phyloP scores from a whole-genome alignment of 805 yeast genomes.

The Ogataea ganodermae region DNA sequence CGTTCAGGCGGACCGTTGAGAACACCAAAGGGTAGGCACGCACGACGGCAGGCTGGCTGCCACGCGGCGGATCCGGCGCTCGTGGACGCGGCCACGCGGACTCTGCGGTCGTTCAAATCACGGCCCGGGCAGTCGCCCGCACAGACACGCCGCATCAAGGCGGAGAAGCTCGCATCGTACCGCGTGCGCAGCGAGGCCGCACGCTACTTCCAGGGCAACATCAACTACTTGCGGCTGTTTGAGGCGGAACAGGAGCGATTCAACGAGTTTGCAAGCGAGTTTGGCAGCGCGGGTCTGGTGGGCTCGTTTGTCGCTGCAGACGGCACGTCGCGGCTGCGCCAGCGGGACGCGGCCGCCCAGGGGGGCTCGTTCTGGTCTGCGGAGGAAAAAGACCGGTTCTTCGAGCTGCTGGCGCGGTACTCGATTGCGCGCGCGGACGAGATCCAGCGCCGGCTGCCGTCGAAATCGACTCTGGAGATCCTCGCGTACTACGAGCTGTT shows the following conservation, averaged over 20 bases:
- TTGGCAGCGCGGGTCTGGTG: constrained; percentile 16
- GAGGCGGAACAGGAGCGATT: constrained; percentile 16
- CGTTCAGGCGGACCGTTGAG: not conserved
- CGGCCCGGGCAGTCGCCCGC: not conserved
- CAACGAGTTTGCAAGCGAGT: constrained; percentile 10
- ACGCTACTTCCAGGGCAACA: constrained; percentile 25
- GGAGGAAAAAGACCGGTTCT: constrained; percentile 54
- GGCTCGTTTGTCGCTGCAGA: constrained; percentile 22
- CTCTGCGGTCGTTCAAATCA: constrained; percentile 6
- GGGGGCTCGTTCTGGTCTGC: constrained; percentile 47
- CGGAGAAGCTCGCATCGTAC: constrained; percentile 14
- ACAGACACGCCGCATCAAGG: constrained; percentile 4
- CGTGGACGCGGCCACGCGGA: not conserved
- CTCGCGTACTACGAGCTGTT: constrained; percentile 45
- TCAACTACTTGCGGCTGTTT: constrained; percentile 22
- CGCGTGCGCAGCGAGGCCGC: constrained; percentile 13
- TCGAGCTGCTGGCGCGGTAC: constrained; percentile 48
- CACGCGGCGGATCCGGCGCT: not conserved
- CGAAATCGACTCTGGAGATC: constrained; percentile 48
- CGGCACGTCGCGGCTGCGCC: constrained; percentile 14
- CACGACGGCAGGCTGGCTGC: not conserved
- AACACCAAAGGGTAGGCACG: no score
- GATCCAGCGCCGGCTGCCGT: constrained; percentile 40
- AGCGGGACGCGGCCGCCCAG: constrained; percentile 13
- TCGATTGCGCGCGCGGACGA: constrained; percentile 49